These are phyloP conservation scores for Rubroboletus satanas DNA, from an alignment of 768 basidiomycete genomes.

Conservation along the genomic window DNA sequence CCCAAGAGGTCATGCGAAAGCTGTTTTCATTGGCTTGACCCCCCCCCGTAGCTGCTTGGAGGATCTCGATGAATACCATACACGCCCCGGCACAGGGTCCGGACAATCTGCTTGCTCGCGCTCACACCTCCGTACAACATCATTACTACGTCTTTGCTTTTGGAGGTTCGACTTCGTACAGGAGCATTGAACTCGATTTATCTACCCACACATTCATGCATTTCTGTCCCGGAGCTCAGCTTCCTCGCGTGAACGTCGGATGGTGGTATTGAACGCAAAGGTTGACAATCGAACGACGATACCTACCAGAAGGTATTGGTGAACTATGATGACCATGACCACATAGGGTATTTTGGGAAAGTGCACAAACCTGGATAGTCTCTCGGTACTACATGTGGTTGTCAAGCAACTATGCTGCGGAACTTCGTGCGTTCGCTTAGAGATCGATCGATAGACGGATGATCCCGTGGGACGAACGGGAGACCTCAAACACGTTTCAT, in stretches of 20 bases:
- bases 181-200: background rate
- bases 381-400: too few relatives aligned
- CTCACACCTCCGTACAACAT: background rate
- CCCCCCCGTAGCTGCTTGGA: background rate
- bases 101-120: background rate
- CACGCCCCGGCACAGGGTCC: background rate
- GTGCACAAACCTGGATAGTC: too few relatives aligned
- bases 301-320: background rate
- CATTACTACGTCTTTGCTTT: background rate
- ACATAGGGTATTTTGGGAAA: too few relatives aligned
- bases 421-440: too few relatives aligned
- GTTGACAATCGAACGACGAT: too few relatives aligned
- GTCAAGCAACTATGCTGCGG: too few relatives aligned
- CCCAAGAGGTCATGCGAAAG: constrained; percentile 55
- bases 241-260: background rate
- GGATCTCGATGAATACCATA: background rate
- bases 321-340: too few relatives aligned
- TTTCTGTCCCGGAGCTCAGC: background rate
- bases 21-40: constrained; percentile 23
- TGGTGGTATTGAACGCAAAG: too few relatives aligned
- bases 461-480: too few relatives aligned
- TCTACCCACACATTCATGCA: background rate
- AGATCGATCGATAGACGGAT: too few relatives aligned
- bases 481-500: too few relatives aligned
- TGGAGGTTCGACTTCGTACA: background rate